A percentile compares a stretch with the other conserved stretches of the same genome.
phyloP scores from a whole-genome alignment of 1,284 basidiomycete species.

The Cryptococcus depauperatus region DNA sequence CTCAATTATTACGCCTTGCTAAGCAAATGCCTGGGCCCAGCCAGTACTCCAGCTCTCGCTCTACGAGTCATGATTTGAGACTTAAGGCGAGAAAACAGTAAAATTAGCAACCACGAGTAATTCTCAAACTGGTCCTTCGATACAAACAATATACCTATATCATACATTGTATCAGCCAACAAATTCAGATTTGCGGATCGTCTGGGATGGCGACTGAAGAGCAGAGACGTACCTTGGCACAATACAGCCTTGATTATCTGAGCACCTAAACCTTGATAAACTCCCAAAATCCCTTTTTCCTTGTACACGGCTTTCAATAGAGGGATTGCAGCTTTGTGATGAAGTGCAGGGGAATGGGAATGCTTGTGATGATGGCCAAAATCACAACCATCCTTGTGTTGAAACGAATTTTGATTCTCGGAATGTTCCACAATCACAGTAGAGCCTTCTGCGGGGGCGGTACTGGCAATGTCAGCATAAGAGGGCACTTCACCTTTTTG shows the following conservation, averaged over 20 bases:
- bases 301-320: conserved; percentile 64
- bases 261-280: conserved; percentile 80
- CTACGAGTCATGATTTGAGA: not conserved
- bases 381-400: not conserved
- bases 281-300: conserved; percentile 72
- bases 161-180: too few species aligned
- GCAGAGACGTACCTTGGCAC: conserved; percentile 46
- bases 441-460: conserved; percentile 7
- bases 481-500: conserved; percentile 10
- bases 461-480: conserved; percentile 25
- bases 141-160: conserved; percentile 46
- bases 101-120: conserved; percentile 40
- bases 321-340: conserved; percentile 26
- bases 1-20: not conserved
- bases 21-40: too few species aligned
- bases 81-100: conserved; percentile 48
- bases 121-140: conserved; percentile 46
- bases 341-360: conserved; percentile 1
- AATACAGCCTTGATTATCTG: conserved; percentile 55
- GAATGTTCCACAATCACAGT: conserved; percentile 5
- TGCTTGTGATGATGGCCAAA: conserved; percentile 4
- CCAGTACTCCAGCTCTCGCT: not conserved
- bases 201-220: too few species aligned
- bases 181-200: not conserved
- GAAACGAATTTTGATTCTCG: not conserved